A percentile compares a stretch with the other conserved stretches of the same genome.
phyloP scores from a whole-genome alignment of 1,139 yeast genomes.

The Insectozyma bohioensis region DNA sequence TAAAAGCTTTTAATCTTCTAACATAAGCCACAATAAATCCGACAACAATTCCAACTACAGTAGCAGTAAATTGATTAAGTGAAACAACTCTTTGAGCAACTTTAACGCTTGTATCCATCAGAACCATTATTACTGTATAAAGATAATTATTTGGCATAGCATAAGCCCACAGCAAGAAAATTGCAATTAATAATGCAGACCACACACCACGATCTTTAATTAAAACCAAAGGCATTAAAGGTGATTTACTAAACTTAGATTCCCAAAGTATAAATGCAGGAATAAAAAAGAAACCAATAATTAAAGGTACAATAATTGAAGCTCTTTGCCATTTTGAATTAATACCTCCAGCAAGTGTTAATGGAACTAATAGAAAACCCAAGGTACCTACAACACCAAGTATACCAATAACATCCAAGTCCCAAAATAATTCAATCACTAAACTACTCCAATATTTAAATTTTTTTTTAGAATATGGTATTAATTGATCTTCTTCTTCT shows the following conservation, averaged over 20 bases:
- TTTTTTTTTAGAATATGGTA: constrained; percentile 12
- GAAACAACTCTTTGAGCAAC: constrained; percentile 69
- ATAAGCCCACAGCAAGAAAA: constrained; percentile 57
- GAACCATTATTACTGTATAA: constrained; percentile 63
- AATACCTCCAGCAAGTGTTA: constrained; percentile 59
- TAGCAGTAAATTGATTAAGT: constrained; percentile 63
- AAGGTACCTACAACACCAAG: constrained; percentile 48
- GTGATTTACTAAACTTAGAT: constrained; percentile 45
- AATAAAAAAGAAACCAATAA: constrained; percentile 57
- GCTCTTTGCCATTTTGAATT: constrained; percentile 50
- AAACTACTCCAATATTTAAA: constrained; percentile 18
- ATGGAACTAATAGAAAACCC: constrained; percentile 57
- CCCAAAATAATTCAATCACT: constrained; percentile 37
- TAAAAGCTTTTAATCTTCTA: constrained; percentile 59
- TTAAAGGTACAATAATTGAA: constrained; percentile 59
- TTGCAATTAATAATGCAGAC: constrained; percentile 51
- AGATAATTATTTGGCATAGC: constrained; percentile 69
- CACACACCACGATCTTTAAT: constrained; percentile 64
- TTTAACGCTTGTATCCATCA: constrained; percentile 53
- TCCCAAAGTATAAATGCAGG: constrained; percentile 62
- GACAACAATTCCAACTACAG: constrained; percentile 57
- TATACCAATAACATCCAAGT: constrained; percentile 56
- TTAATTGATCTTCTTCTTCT: constrained; percentile 26
- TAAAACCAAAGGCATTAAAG: constrained; percentile 58
- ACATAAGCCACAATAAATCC: constrained; percentile 54